phyloP scores from a whole-genome alignment of 1,284 basidiomycete species.

The Inonotus obliquus region DNA sequence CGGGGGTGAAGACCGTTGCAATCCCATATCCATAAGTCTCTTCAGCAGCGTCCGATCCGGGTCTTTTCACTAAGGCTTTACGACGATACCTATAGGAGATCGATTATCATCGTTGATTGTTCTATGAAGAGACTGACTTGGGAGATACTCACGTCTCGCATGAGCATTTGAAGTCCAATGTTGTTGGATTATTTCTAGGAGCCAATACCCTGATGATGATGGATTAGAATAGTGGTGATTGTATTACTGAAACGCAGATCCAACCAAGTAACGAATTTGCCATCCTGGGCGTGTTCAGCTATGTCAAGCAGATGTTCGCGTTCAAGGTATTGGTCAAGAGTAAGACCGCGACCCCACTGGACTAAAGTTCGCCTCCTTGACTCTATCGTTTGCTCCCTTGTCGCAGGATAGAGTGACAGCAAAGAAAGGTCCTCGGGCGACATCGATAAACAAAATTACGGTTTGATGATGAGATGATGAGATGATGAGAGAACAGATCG shows the following conservation, averaged over 20 bases:
- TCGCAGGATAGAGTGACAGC: constrained; percentile 25
- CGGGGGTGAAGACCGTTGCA: constrained; percentile 47
- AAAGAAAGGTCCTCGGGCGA: background rate
- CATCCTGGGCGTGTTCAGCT: constrained; percentile 33
- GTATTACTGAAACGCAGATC: constrained; percentile 14
- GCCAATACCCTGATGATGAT: constrained; percentile 38
- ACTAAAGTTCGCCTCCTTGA: constrained; percentile 31
- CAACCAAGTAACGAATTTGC: constrained; percentile 36
- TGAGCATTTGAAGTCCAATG: constrained; percentile 39
- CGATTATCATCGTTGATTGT: background rate
- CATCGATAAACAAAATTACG: background rate
- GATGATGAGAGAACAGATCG: too few species aligned
- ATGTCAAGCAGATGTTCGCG: constrained; percentile 31
- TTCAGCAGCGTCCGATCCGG: constrained; percentile 15
- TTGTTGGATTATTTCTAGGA: constrained; percentile 33
- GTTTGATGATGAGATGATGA: background rate
- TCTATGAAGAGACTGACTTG: background rate
- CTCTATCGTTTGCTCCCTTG: constrained; percentile 30
- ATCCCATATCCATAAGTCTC: constrained; percentile 38
- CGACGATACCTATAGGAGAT: constrained; percentile 12
- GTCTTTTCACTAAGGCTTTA: constrained; percentile 3
- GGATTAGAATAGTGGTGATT: background rate
- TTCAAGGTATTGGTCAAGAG: constrained; percentile 33
- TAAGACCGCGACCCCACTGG: constrained; percentile 33
- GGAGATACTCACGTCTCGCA: constrained; percentile 39